Evolutionary conservation across 371 early-diverging fungal species (phyloP), one percentile per base, ranked within the genome.

Genomic region (Catenaria anguillulae): DNA sequence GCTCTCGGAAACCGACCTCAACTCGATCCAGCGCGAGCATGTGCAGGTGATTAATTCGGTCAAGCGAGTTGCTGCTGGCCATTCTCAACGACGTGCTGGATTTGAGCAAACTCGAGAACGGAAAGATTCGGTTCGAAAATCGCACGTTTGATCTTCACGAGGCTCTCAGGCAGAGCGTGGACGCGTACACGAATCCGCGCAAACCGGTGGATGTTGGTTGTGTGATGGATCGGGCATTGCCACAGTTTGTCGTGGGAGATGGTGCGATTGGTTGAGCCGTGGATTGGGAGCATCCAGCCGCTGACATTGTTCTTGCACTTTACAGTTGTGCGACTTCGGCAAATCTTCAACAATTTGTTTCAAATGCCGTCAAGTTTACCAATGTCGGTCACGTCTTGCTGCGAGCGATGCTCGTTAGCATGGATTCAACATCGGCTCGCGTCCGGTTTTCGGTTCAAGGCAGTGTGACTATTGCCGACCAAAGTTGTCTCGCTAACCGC

Each of bases 291-390:
- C n/a, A n/a, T n/a, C n/a, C n/a, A n/a, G n/a, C n/a, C n/a, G n/a
- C n/a, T n/a, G n/a, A n/a, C n/a, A n/a, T 2, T 23, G 43, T 43
- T 6, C 23, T 4, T 19, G 6, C 33, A n/a, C n/a, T n/a, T n/a
- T n/a, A n/a, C n/a, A n/a, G n/a, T 33, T 4, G 31, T 17, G 10
- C 60, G 60, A 17, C 29, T 60, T 4, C 60, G 60, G 21, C 60
- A 60, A 24, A 24, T 60, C 23, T 33, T 60, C 48, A 35, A 31
- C 60, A 60, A 60, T 34, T n/a, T 60, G 43, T 33, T 60, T 35
- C 40, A n/a, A 60, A 60, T 34, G 60, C 60, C 21, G 23, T 60
- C 33, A 60, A 60, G 48, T 60, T 60, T 26, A 40, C 60, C 33
- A 23, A 35, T 10, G 4, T 5, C 2, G 40, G 60, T 4, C 3